phyloP scores from a whole-genome alignment of 306 rosid genomes.

The Aeschynomene evenia region DNA sequence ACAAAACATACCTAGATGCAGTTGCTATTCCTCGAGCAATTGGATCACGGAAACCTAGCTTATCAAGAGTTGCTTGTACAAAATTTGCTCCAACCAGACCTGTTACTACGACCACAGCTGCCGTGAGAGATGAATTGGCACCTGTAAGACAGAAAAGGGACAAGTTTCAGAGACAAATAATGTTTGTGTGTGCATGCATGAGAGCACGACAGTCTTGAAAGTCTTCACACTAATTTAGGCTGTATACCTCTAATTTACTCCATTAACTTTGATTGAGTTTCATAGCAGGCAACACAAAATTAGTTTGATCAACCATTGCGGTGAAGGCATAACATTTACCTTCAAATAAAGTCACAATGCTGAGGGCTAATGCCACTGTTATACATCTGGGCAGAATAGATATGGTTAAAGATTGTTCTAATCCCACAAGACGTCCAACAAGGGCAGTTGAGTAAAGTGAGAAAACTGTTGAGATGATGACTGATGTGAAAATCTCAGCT shows the following conservation, averaged over 20 bases:
- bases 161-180: constrained; percentile 6
- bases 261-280: neutral
- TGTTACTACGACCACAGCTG: constrained; percentile 89
- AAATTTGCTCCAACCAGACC: constrained; percentile 96
- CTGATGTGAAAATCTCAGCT: constrained; percentile 94
- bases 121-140: constrained; percentile 86
- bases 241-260: neutral
- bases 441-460: constrained; percentile 93
- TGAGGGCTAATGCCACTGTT: constrained; percentile 94
- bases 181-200: neutral
- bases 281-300: neutral
- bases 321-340: constrained; percentile 47
- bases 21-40: constrained; percentile 98
- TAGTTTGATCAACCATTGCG: constrained; percentile 1
- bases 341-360: constrained; percentile 88
- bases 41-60: constrained; percentile 74
- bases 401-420: constrained; percentile 81
- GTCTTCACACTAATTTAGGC: neutral
- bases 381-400: constrained; percentile 92
- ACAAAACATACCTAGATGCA: constrained; percentile 75
- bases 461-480: constrained; percentile 76
- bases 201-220: neutral
- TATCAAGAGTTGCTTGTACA: constrained; percentile 82
- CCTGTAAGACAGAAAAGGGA: constrained; percentile 47
- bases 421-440: constrained; percentile 76